These are phyloP conservation scores for Colletotrichum camelliae DNA, from an alignment of 2,329 filamentous ascomycete genomes.

Conservation along the genomic window DNA sequence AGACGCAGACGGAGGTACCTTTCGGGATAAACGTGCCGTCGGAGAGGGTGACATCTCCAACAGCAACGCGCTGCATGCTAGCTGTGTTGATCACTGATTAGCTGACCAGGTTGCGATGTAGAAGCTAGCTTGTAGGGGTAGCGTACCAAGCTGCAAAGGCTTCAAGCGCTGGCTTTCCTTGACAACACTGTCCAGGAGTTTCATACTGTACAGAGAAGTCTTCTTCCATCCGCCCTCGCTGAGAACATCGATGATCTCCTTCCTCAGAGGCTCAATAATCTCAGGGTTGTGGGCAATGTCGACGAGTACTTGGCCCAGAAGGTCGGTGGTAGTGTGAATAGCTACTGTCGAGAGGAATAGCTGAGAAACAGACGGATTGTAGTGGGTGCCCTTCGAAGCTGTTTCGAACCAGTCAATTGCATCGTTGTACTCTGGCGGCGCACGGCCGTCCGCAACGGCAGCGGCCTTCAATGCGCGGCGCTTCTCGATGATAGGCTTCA, in stretches of 20 bases:
- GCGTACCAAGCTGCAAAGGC: slow-evolving; percentile 5
- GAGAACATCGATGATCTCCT: slow-evolving; percentile 43
- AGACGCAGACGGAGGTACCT: neutral
- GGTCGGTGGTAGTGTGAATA: slow-evolving; percentile 47
- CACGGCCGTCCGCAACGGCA: slow-evolving; percentile 12
- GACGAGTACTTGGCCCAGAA: slow-evolving; percentile 38
- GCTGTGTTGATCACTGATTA: neutral
- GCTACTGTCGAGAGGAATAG: slow-evolving; percentile 74
- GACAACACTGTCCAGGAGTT: slow-evolving; percentile 45
- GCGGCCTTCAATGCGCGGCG: slow-evolving; percentile 31
- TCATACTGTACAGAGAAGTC: slow-evolving; percentile 40
- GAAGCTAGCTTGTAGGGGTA: neutral
- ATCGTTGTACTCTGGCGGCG: slow-evolving; percentile 31
- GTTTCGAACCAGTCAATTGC: slow-evolving; percentile 49
- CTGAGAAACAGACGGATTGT: slow-evolving; percentile 72
- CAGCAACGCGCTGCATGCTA: slow-evolving; percentile 3
- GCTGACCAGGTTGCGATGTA: neutral
- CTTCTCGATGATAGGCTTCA: slow-evolving; percentile 34
- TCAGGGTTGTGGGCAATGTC: slow-evolving; percentile 45
- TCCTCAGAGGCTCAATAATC: slow-evolving; percentile 41
- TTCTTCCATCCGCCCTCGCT: slow-evolving; percentile 40
- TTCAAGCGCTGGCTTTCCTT: slow-evolving; percentile 41
- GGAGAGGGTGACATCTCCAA: neutral
- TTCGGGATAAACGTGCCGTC: slow-evolving; percentile 17
- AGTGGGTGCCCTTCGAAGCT: slow-evolving; percentile 56